Base-by-base conservation (phyloP, 139 green algal genomes). In the Picochlorum sp. region DNA sequence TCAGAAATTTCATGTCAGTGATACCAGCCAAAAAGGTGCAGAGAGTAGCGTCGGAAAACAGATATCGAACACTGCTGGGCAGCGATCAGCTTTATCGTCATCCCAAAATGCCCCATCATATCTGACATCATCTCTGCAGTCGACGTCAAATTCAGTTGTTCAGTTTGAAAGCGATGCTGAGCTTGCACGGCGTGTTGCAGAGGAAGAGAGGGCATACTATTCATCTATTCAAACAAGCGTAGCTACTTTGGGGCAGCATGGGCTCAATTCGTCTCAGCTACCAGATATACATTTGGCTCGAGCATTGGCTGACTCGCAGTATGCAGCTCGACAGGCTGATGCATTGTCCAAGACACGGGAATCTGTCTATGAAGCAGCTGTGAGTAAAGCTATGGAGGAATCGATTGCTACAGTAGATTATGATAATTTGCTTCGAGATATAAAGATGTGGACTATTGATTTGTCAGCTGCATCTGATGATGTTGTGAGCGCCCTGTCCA, bases 351-450 rank as follows among this genome's bases (percentile, higher is more conserved):
- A 24, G 26, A 56, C 58, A 7, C 20, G 13, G 8, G 58, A 65
- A 57, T 21, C 58, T 50, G 44, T 65, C 18, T 65, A 57, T 31
- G 47, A 54, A 54, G 47, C 47, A 26, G 65, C 65, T 9, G n/a
- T 73, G 1, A 47, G 37, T 16, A 28, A 49, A 37, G 65, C 60
- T 8, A 26, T 77, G 30, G 38, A 61, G 18, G 71, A 49, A 13
- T 49, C 18, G 9, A 11, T 77, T 34, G n/a, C 44, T 3, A 65
- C 57, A 3, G 61, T 60, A 4, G 57, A 64, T 55, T 73, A 77
- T 45, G 71, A 77, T 41, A 34, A 68, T 52, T 51, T 77, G 49
- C 59, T 77, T 31, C 65, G 71, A 7, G 71, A 77, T 45, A 66
- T 77, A 23, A 58, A 65, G 28, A 50, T 73, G 24, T 77, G 71